Evolutionary conservation across 352 stramenopile species (phyloP), one percentile per base, ranked within the genome.

Genomic region (Globisporangium iwayamae): DNA sequence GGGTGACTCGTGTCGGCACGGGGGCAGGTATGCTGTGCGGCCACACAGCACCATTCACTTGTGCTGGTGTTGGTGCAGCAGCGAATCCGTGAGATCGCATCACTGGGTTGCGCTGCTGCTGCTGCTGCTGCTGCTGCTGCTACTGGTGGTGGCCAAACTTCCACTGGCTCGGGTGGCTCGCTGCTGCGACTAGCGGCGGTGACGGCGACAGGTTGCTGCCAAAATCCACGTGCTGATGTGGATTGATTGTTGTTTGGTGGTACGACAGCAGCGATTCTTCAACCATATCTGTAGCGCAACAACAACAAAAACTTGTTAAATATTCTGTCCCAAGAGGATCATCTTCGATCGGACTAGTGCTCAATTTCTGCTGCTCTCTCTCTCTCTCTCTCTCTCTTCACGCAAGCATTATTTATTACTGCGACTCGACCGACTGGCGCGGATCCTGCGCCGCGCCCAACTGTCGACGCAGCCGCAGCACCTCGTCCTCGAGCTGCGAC

Each of bases 391-490:
- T 38, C 34, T 38, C 34, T 39, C 34, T 39, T 10, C 34, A 39
- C 34, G 34, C 34, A 39, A 1, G 22, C 34, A 39, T 39, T 10
- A 39, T 10, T 10, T 13, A n/a, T 34, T 57, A 58, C 39, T 58
- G 52, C 16, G 52, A 58, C 34, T 47, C 30, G 9, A 58, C 52
- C 32, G 52, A 58, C 5, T 47, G 52, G 8, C 52, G 52, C 50
- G 41, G 47, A 22, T 66, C 38, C 22, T 48, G 60, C 14, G 20
- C 25, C 30, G 45, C 14, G 59, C 56, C 34, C 47, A 89, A 61
- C 57, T 90, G 74, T n/a, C 78, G 69, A 28, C 79, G 79, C 64
- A 94, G 64, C n/a, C 73, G 79, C 55, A 86, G 71, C n/a, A 93
- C 74, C 64, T 93, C 83, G 50, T 56, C 68, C 55, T 85, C 76